These are phyloP conservation scores for Phytophthora fragariaefolia DNA, from an alignment of 352 stramenopile species.

Conservation along the genomic window DNA sequence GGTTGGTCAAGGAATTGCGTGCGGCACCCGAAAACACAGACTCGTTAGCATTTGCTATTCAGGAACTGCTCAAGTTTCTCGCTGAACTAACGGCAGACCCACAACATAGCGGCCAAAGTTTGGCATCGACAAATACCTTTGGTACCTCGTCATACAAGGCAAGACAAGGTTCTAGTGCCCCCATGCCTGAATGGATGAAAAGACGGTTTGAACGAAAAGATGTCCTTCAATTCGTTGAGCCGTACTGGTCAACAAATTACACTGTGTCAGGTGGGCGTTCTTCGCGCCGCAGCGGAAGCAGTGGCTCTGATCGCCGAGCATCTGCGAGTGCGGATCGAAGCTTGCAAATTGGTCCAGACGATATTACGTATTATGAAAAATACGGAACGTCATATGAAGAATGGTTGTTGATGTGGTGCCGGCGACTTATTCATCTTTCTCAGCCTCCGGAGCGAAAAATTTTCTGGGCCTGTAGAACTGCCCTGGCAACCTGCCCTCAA, in stretches of 20 bases:
- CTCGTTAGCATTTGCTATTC: slow-evolving; percentile 82
- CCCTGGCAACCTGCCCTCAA: slow-evolving; percentile 71
- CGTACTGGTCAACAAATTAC: slow-evolving; percentile 92
- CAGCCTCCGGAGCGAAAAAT: slow-evolving; percentile 88
- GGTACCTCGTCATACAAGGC: slow-evolving; percentile 28
- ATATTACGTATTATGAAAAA: slow-evolving; percentile 80
- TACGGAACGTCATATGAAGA: slow-evolving; percentile 79
- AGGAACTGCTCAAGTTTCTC: slow-evolving; percentile 87
- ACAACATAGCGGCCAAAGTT: slow-evolving; percentile 72
- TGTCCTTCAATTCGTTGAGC: slow-evolving; percentile 88
- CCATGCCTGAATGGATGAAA: slow-evolving; percentile 89
- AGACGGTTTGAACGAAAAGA: slow-evolving; percentile 83
- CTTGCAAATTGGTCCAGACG: slow-evolving; percentile 35
- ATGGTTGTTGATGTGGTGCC: slow-evolving; percentile 84
- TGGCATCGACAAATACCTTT: slow-evolving; percentile 26
- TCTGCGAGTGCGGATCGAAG: slow-evolving; percentile 33
- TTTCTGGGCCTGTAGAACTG: slow-evolving; percentile 71
- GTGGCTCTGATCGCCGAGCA: slow-evolving; percentile 17
- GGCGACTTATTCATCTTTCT: slow-evolving; percentile 75
- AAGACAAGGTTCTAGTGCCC: slow-evolving; percentile 13
- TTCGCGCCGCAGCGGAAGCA: slow-evolving; percentile 18
- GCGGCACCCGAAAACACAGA: slow-evolving; percentile 88
- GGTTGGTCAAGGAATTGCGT: slow-evolving; percentile 83
- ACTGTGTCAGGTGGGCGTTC: slow-evolving; percentile 38
- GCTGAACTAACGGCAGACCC: slow-evolving; percentile 75